Conservation (phyloP, 2,329 filamentous ascomycete species). For the Dactylellina leptospora region DNA sequence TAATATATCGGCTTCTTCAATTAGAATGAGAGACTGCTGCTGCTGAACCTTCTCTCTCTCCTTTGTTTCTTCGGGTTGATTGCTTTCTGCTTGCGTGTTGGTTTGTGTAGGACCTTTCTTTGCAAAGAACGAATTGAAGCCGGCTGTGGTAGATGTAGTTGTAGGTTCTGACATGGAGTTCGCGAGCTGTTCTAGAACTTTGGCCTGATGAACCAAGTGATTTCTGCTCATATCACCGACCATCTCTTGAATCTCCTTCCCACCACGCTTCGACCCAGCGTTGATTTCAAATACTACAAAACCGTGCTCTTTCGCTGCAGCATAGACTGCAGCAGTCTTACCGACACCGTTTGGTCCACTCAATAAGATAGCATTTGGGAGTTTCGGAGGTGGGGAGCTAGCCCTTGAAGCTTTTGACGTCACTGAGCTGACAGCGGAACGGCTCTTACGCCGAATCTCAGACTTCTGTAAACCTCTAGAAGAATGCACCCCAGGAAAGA, state of each 20-base stretch:
- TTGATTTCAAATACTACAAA: slow-evolving; percentile 98
- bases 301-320: slow-evolving; percentile 86
- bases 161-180: slow-evolving; percentile 58
- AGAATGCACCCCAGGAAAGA: slow-evolving; percentile 60
- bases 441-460: slow-evolving; percentile 63
- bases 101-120: slow-evolving; percentile 61
- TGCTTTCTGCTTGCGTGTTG: slow-evolving; percentile 55
- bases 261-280: slow-evolving; percentile 79
- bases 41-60: slow-evolving; percentile 65
- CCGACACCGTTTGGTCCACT: slow-evolving; percentile 90
- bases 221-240: slow-evolving; percentile 98
- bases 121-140: slow-evolving; percentile 83
- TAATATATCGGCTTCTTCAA: slow-evolving; percentile 92
- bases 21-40: slow-evolving; percentile 90
- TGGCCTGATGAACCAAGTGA: slow-evolving; percentile 76
- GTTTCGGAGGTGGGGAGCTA: slow-evolving; percentile 63
- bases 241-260: slow-evolving; percentile 87
- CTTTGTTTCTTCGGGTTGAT: slow-evolving; percentile 35
- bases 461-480: slow-evolving; percentile 61
- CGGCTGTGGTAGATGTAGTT: slow-evolving; percentile 56
- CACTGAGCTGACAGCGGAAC: slow-evolving; percentile 18
- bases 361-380: slow-evolving; percentile 81
- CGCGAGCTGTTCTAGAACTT: slow-evolving; percentile 57
- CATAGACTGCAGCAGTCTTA: slow-evolving; percentile 91
- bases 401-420: slow-evolving; percentile 57